Evolutionary conservation across 768 basidiomycete species (phyloP), one percentile per base, ranked within the genome.

Genomic region (Clathrus columnatus): DNA sequence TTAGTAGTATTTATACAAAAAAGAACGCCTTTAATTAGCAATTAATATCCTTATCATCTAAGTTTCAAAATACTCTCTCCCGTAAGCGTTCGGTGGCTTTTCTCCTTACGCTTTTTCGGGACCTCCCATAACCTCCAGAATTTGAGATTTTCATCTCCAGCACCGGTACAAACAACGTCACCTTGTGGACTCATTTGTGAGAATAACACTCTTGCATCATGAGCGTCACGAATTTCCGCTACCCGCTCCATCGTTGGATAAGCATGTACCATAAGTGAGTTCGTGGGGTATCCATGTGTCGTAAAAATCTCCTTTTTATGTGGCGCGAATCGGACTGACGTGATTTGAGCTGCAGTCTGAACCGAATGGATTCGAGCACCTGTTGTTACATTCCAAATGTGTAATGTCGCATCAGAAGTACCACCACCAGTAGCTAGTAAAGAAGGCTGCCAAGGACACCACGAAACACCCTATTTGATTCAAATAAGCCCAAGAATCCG

Each of bases 361-460:
- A 91, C 75, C 1, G 90, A 85, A 63, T 96, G 90, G 48, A 96
- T 73, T 11, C 94, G 83, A 4, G 94, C 91, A 3, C 92, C 93
- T 0, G 94, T 97, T 4, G 87, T 89, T 56, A 82, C 85, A 65
- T 91, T 91, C 92, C 91, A 93, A 49, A 95, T 73, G 63, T 94
- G 85, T 63, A 92, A 82, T 5, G 85, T 87, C 29, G 90, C 88
- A 66, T 99, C 96, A 61, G 87, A 87, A 1, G 95, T 94, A 0
- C 96, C 96, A 0, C 96, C 95, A 0, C 96, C 96, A 0, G 88
- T 84, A 2, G 95, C 94, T 50, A 98, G 81, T 17, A 97, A 76
- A 2, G 87, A 84, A 0, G 85, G 81, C 69, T 93, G 89, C 96
- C 96, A 98, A 0, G 95, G 92, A 60, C 91, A 95, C 92, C 96